phyloP scores from a whole-genome alignment of 2,329 filamentous ascomycete genomes.

The Claviceps capensis region DNA sequence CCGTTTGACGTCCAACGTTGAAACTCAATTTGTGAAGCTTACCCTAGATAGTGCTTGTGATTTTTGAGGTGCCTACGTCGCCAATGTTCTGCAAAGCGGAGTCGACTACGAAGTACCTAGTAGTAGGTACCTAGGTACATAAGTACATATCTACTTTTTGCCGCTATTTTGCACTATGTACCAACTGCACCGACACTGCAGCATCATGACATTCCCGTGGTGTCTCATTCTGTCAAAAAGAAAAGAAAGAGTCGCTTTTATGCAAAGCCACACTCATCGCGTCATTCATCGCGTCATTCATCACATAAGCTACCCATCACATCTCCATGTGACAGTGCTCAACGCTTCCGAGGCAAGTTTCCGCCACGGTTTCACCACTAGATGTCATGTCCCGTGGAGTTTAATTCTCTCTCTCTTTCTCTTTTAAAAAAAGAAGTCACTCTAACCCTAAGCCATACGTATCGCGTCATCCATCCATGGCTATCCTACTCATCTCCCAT shows the following conservation, averaged over 20 bases:
- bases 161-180: no score
- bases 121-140: no score
- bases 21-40: not conserved
- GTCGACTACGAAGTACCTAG: no score
- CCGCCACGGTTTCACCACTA: no score
- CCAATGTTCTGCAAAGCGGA: no score
- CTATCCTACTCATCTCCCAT: not conserved
- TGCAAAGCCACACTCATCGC: not conserved
- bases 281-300: not conserved
- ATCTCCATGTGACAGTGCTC: slow-evolving; percentile 4
- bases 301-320: not conserved
- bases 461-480: not conserved
- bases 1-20: not conserved
- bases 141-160: no score
- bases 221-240: no score
- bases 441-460: not conserved
- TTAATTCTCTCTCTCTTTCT: no score
- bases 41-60: not conserved
- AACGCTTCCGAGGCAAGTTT: not conserved
- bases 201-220: no score
- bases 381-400: no score
- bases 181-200: no score
- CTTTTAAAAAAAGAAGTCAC: not conserved
- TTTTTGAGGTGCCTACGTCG: not conserved
- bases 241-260: not conserved